These are phyloP conservation scores for Didymella pinodella DNA, from an alignment of 2,329 filamentous ascomycete genomes.

Conservation along the genomic window DNA sequence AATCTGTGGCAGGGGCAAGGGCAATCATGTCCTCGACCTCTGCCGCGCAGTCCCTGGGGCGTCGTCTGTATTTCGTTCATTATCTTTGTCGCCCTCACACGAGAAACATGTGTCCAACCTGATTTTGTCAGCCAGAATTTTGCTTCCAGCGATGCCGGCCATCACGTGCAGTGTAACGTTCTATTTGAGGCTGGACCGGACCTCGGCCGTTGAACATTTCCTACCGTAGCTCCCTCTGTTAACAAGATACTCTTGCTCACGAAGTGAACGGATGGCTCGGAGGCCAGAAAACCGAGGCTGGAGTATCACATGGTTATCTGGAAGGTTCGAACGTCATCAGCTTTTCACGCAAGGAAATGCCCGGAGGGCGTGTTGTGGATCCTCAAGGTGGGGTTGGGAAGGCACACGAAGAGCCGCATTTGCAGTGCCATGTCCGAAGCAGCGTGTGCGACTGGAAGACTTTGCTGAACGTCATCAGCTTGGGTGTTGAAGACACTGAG, in stretches of 20 bases:
- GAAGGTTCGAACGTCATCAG: slow-evolving; percentile 23
- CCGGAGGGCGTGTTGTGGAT: slow-evolving; percentile 7
- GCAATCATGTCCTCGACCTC: not conserved
- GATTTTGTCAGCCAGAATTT: not conserved
- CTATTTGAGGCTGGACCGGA: slow-evolving; percentile 11
- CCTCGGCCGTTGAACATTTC: slow-evolving; percentile 8
- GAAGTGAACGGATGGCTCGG: slow-evolving; percentile 11
- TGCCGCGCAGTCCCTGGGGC: not conserved
- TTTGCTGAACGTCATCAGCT: not conserved
- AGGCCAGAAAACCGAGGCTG: slow-evolving; percentile 2
- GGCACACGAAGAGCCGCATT: slow-evolving; percentile 3
- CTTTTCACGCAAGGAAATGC: slow-evolving; percentile 12
- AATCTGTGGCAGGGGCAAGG: not conserved
- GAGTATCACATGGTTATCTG: slow-evolving; percentile 4
- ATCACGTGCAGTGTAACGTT: slow-evolving; percentile 1
- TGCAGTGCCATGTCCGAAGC: not conserved
- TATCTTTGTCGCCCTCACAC: not conserved
- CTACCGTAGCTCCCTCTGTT: slow-evolving; percentile 2
- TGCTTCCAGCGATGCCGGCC: slow-evolving; percentile 5
- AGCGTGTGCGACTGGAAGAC: not conserved
- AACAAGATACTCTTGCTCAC: not conserved
- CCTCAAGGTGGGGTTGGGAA: slow-evolving; percentile 9
- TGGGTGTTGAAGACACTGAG: slow-evolving; percentile 1
- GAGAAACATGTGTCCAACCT: not conserved
- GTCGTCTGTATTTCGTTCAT: not conserved